These are phyloP conservation scores for Backusella tuberculispora DNA, from an alignment of 192 early-diverging fungal genomes.

Conservation along the genomic window DNA sequence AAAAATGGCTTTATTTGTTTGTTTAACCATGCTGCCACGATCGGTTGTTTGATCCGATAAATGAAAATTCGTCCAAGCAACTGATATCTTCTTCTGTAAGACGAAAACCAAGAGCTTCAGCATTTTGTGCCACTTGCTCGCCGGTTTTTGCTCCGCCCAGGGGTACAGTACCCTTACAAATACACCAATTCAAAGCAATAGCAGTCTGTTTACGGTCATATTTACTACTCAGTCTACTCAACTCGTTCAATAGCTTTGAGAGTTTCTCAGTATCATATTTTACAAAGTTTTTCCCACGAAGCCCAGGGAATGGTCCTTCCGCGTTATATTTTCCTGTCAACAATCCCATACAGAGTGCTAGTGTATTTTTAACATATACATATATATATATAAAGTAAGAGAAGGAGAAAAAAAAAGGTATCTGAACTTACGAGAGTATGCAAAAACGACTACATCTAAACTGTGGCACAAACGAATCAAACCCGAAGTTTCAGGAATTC, in stretches of 20 bases:
- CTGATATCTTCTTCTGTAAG: constrained; percentile 46
- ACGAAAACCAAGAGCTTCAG: constrained; percentile 42
- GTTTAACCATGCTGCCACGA: constrained; percentile 55
- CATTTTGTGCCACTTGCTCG: constrained; percentile 50
- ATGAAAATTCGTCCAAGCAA: constrained; percentile 43
- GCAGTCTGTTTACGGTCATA: constrained; percentile 20
- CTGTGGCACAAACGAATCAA: constrained; percentile 72
- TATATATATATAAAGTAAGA: neutral
- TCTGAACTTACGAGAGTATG: constrained; percentile 59
- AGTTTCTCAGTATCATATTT: constrained; percentile 12
- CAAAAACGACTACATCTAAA: constrained; percentile 71
- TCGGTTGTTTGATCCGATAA: constrained; percentile 35
- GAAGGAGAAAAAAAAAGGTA: neutral
- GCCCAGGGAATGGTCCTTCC: neutral
- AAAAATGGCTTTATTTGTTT: neutral
- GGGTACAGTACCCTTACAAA: constrained; percentile 52
- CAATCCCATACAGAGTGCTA: constrained; percentile 32
- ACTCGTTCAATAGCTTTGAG: constrained; percentile 1
- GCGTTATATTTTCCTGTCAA: constrained; percentile 9
- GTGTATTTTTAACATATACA: neutral
- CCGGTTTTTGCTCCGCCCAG: constrained; percentile 50
- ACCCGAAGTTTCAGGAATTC: constrained; percentile 68
- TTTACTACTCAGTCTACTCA: constrained; percentile 21
- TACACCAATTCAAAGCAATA: constrained; percentile 53
- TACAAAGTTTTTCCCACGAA: constrained; percentile 13